phyloP scores from a whole-genome alignment of 202 grass and related monocot genomes.

The Digitaria exilis region DNA sequence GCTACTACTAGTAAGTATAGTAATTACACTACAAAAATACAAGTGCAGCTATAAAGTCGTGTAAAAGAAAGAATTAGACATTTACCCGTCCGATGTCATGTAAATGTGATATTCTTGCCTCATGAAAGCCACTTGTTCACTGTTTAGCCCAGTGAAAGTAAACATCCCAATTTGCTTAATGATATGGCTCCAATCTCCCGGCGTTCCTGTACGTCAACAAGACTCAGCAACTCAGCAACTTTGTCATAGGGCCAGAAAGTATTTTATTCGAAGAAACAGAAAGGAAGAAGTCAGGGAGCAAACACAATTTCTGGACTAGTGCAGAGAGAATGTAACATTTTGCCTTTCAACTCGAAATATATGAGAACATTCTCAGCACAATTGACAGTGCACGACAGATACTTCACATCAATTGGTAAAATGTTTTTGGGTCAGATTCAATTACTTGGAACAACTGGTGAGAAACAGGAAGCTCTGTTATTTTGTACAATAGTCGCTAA shows the following conservation, averaged over 20 bases:
- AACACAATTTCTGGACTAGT: background rate
- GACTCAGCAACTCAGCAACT: conserved; percentile 14
- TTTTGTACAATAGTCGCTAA: background rate
- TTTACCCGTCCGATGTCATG: conserved; percentile 99
- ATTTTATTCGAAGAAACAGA: background rate
- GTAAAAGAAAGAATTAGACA: conserved; percentile 19
- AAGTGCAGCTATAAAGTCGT: background rate
- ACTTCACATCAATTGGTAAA: background rate
- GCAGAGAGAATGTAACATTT: background rate
- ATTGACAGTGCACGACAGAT: background rate
- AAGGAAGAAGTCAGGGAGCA: background rate
- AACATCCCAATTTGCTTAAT: conserved; percentile 99
- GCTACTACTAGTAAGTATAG: background rate
- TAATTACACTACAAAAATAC: background rate
- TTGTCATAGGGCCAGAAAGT: background rate
- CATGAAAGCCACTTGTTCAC: conserved; percentile 93
- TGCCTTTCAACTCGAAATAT: background rate
- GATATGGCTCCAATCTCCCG: conserved; percentile 97
- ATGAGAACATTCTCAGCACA: background rate
- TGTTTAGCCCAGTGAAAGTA: conserved; percentile 97
- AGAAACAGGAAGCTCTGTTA: background rate
- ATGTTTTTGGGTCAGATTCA: background rate
- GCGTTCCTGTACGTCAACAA: conserved; percentile 65
- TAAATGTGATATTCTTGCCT: conserved; percentile 96
- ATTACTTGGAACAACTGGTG: background rate